These are phyloP conservation scores for Colletotrichum noveboracense DNA, from an alignment of 2,329 filamentous ascomycete genomes.

Conservation along the genomic window DNA sequence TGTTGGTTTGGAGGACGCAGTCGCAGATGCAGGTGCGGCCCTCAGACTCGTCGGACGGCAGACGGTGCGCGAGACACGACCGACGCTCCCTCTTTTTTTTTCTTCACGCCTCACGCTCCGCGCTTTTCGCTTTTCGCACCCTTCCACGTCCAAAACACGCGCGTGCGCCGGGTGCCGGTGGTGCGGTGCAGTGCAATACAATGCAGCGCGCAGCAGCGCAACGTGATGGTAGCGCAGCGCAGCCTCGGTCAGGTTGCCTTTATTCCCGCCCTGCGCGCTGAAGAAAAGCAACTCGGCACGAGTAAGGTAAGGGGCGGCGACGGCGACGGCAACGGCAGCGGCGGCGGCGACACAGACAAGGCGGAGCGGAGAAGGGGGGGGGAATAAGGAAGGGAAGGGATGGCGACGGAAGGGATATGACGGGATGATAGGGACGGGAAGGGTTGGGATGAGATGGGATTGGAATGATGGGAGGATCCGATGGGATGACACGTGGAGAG, in stretches of 20 bases:
- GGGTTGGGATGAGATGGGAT: background rate
- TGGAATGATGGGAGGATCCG: background rate
- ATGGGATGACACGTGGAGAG: constrained; percentile 10
- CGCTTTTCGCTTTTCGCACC: background rate
- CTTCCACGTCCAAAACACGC: background rate
- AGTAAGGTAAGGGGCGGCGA: background rate
- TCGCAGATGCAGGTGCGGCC: background rate
- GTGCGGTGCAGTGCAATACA: background rate
- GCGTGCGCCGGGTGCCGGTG: background rate
- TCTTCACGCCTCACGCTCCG: background rate
- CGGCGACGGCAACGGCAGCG: background rate
- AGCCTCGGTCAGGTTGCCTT: background rate
- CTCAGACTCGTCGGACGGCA: background rate
- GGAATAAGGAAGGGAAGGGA: background rate
- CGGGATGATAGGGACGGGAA: background rate
- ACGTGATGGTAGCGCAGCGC: background rate
- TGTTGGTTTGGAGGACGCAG: background rate
- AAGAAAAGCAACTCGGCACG: background rate
- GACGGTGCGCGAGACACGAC: background rate
- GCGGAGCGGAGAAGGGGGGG: background rate
- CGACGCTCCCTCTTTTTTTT: background rate
- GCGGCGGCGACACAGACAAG: background rate
- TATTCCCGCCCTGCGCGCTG: background rate
- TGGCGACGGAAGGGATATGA: background rate
- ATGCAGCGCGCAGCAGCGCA: background rate